Evolutionary conservation across 2,329 filamentous ascomycete genomes (phyloP), one percentile per base, ranked within the genome.

Genomic region (Botryotinia globosa): DNA sequence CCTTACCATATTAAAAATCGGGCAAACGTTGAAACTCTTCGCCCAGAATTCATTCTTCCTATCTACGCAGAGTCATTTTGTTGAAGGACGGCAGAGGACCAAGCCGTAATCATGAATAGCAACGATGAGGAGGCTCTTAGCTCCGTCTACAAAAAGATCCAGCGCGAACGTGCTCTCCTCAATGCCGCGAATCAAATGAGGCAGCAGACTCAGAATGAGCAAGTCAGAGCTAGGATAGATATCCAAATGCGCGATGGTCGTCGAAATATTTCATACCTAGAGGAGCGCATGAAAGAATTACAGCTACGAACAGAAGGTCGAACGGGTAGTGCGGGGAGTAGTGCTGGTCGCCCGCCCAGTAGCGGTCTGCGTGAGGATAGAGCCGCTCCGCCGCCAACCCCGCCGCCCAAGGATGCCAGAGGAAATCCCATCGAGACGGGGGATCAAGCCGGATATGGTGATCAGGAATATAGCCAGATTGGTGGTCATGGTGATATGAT

Each of bases 131-230:
- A 90, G 79, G 85, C 87, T 77, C 86, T 90, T 83, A 90, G 90
- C 84, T 92, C 94, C 83, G 94, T 99, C 85, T 90, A 92, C 85
- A 92, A 91, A 86, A 98, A 99, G 91, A 98, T 99, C 83, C 94
- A 98, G 87, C 91, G 95, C 82, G 96, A 99, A 85, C 95, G 94
- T 87, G 92, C 92, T 80, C 90, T 98, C 81, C 96, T 99, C 86
- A 92, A 92, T 83, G 95, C 94, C 80, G 95, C 95, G 78, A 96
- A 93, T 84, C 90, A 92, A 79, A 97, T 99, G 94, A 92, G 94
- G 84, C 92, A 94, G 84, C 94, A 96, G 83, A 98, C 95, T 78
- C 93, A 94, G 85, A 99, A 99, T 83, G 92, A 94, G 78, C 88
- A 90, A 75, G 95, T 98, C 76, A 92, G 94, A 81, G 94, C 94